Evolutionary conservation across 257 asterid genomes (phyloP).

Genomic region (Forsythia suspensa): DNA sequence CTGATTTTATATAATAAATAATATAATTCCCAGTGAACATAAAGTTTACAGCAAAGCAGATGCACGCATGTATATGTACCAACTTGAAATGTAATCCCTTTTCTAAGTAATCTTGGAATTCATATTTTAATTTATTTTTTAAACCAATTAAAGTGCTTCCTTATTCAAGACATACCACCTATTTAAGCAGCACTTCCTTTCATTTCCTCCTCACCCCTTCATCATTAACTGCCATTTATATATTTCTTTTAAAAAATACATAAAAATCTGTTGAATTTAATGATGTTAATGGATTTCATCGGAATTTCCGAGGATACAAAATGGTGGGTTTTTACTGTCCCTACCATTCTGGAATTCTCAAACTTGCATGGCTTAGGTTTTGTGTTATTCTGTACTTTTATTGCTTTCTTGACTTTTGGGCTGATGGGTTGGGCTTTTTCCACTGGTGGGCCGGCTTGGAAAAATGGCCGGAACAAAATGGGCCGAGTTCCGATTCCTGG

Average conservation of each 20-base stretch:
- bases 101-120: slow-evolving; percentile 3
- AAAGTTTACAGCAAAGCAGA: not conserved
- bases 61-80: slow-evolving; percentile 4
- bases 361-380: slow-evolving; percentile 12
- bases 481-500: slow-evolving; percentile 54
- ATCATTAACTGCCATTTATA: not conserved
- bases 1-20: not conserved
- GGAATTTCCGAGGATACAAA: slow-evolving; percentile 32
- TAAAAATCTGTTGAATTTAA: not conserved
- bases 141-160: slow-evolving; percentile 18
- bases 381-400: slow-evolving; percentile 11
- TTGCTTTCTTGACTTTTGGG: slow-evolving; percentile 18
- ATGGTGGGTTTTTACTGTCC: slow-evolving; percentile 47
- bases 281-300: slow-evolving; percentile 40
- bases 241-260: not conserved
- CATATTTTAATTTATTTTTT: not conserved
- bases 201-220: slow-evolving; percentile 5
- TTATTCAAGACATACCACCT: slow-evolving; percentile 32
- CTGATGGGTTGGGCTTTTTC: slow-evolving; percentile 51
- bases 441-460: slow-evolving; percentile 53
- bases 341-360: slow-evolving; percentile 40
- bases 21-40: not conserved
- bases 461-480: slow-evolving; percentile 30
- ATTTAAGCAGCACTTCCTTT: slow-evolving; percentile 33
- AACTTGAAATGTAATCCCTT: slow-evolving; percentile 14